These are phyloP conservation scores for Coemansia sp. DNA, from an alignment of 192 early-diverging fungal species.

Conservation along the genomic window DNA sequence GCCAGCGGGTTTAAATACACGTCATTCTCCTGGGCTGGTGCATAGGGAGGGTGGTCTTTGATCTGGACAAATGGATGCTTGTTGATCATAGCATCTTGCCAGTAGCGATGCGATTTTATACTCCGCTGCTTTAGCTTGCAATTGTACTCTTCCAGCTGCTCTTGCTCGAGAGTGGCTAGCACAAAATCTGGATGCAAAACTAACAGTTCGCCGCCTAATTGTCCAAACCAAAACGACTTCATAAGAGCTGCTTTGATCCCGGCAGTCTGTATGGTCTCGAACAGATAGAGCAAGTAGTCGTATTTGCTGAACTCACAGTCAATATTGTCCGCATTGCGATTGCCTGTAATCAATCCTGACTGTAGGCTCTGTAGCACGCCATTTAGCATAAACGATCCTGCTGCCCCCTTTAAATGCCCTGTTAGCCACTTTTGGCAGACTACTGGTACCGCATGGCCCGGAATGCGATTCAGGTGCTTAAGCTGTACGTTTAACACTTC, in stretches of 20 bases:
- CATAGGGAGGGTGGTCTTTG: slow-evolving; percentile 15
- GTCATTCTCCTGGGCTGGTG: slow-evolving; percentile 8
- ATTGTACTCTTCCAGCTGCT: slow-evolving; percentile 57
- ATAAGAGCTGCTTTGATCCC: slow-evolving; percentile 87
- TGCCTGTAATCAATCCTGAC: slow-evolving; percentile 43
- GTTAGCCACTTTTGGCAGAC: slow-evolving; percentile 93
- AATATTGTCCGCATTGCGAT: slow-evolving; percentile 10
- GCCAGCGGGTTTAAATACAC: slow-evolving; percentile 12
- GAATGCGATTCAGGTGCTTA: slow-evolving; percentile 50
- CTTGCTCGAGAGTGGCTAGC: slow-evolving; percentile 67
- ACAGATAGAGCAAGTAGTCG: slow-evolving; percentile 62
- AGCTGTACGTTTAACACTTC: slow-evolving; percentile 83
- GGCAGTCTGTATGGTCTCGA: slow-evolving; percentile 70
- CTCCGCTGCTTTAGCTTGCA: slow-evolving; percentile 4
- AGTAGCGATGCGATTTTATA: slow-evolving; percentile 18
- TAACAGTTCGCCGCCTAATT: slow-evolving; percentile 85
- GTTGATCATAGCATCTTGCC: slow-evolving; percentile 31
- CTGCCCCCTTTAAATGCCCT: slow-evolving; percentile 85
- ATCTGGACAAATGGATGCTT: slow-evolving; percentile 34
- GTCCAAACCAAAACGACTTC: slow-evolving; percentile 91
- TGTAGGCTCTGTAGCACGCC: slow-evolving; percentile 67
- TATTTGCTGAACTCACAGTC: not conserved
- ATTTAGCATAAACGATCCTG: slow-evolving; percentile 80
- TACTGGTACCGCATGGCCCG: slow-evolving; percentile 55
- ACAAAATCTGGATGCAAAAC: slow-evolving; percentile 86